These are phyloP conservation scores for Penicillium janthinellum DNA, from an alignment of 2,329 filamentous ascomycete genomes.

Conservation along the genomic window DNA sequence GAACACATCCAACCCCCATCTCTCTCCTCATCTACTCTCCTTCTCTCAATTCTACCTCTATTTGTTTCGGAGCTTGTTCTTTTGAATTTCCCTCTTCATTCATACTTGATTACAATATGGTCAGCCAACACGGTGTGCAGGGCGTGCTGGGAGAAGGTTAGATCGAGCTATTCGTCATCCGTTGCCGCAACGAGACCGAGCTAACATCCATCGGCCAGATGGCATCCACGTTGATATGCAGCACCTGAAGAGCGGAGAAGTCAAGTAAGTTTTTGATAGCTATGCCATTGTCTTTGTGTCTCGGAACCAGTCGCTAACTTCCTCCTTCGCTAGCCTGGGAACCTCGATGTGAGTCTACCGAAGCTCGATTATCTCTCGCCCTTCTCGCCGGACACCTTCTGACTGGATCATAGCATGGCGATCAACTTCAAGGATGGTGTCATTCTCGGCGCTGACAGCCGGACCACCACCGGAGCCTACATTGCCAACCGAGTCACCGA, in stretches of 20 bases:
- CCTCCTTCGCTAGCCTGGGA: slow-evolving; percentile 67
- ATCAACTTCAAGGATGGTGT: slow-evolving; percentile 99
- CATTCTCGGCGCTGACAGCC: slow-evolving; percentile 92
- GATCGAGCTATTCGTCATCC: slow-evolving; percentile 26
- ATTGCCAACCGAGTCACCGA: slow-evolving; percentile 99
- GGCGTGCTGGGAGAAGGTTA: slow-evolving; percentile 51
- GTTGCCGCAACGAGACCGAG: slow-evolving; percentile 2
- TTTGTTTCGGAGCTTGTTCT: slow-evolving; percentile 7
- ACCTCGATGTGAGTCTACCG: slow-evolving; percentile 80
- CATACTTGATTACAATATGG: slow-evolving; percentile 35
- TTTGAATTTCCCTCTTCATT: slow-evolving; percentile 1
- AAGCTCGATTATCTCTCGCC: slow-evolving; percentile 15
- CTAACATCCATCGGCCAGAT: slow-evolving; percentile 61
- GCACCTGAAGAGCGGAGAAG: slow-evolving; percentile 95
- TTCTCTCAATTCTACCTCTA: slow-evolving; percentile 5
- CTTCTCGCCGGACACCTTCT: slow-evolving; percentile 29
- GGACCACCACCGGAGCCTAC: slow-evolving; percentile 96
- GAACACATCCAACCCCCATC: slow-evolving; percentile 19
- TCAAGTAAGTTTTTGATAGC: slow-evolving; percentile 72
- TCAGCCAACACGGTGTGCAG: slow-evolving; percentile 42
- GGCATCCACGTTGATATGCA: slow-evolving; percentile 99
- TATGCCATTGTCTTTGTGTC: background rate
- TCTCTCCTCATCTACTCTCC: slow-evolving; percentile 8
- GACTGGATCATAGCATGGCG: slow-evolving; percentile 72
- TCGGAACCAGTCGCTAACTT: slow-evolving; percentile 34